Base-by-base conservation (phyloP, 805 yeast species). In the Starmerella vitae region DNA sequence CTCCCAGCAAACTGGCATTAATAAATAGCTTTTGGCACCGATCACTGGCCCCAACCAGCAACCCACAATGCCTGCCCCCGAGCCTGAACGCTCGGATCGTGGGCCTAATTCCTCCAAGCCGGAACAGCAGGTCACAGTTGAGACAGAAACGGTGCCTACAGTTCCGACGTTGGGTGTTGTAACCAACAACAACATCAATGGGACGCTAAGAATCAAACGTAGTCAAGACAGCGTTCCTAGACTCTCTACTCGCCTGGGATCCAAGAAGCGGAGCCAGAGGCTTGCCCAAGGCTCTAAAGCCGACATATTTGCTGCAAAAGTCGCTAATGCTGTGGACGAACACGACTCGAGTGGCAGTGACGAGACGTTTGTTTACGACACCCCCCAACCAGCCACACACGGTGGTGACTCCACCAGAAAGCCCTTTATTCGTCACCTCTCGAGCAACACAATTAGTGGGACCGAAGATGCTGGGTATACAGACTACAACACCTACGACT, bases 321-420 rank as follows among this genome's bases (percentile, higher is more conserved):
- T 91, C 44, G 97, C 95, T 7, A 78, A 84, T 40, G 97, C 97
- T 1, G 93, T 88, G 3, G 93, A 80, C 46, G 94, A 84, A 50
- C 47, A 46, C 29, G 54, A 58, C 22, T 74, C 80, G 30, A 77
- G 86, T 25, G 96, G 86, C 56, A 75, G 85, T 20, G 94, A 86
- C 50, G 98, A 91, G 57, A 84, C 94, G 1, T 88, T 91, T 66
- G 95, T 88, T n/a, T 88, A 88, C 57, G 96, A 86, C 52, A 72
- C 63, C 7, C 30, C 41, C 52, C 48, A 59, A 48, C 54, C 61
- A 31, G 20, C 29, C 22, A 38, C 39, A n/a, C 26, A 33, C 27
- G 40, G 39, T n/a, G 21, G 27, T 17, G 46, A 41, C 28, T 33
- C 42, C 5, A 20, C 39, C 25, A 41, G 56, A 9, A 41, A 48